Conservation (phyloP, 2,329 filamentous ascomycete genomes). For the Diaporthe sp. region DNA sequence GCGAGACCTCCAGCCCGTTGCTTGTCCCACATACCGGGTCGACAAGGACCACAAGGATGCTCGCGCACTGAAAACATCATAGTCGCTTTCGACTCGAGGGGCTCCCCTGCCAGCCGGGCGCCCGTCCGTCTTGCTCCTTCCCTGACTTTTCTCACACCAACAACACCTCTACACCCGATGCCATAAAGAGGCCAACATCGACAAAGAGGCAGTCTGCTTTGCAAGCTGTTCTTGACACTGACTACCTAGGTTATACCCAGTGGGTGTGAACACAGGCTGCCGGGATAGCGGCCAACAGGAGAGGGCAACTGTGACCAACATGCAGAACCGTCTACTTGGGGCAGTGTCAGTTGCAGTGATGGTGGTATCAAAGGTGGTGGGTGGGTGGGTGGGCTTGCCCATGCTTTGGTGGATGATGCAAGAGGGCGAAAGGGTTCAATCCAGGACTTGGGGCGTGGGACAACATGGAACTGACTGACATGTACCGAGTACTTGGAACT, state of each 20-base stretch:
- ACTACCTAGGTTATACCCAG: no score
- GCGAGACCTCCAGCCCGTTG: constrained; percentile 11
- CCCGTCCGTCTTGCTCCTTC: neutral
- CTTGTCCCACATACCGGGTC: constrained; percentile 16
- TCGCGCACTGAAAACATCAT: constrained; percentile 12
- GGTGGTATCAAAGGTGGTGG: neutral
- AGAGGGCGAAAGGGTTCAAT: constrained; percentile 1
- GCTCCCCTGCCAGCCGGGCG: neutral
- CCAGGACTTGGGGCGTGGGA: constrained; percentile 2
- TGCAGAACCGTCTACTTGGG: neutral
- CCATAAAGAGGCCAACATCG: neutral
- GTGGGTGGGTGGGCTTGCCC: neutral
- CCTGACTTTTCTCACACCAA: neutral
- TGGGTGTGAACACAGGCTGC: neutral
- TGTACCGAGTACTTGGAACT: neutral
- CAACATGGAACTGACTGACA: neutral
- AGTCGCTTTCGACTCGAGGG: neutral
- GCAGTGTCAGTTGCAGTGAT: neutral
- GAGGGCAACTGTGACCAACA: neutral
- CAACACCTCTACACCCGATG: neutral
- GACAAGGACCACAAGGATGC: neutral
- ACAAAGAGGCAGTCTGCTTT: neutral
- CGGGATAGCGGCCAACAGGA: neutral
- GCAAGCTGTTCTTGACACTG: neutral
- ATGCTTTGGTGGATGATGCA: constrained; percentile 18